phyloP scores from a whole-genome alignment of 495 filamentous ascomycete species.

The Chaetomium tenue region DNA sequence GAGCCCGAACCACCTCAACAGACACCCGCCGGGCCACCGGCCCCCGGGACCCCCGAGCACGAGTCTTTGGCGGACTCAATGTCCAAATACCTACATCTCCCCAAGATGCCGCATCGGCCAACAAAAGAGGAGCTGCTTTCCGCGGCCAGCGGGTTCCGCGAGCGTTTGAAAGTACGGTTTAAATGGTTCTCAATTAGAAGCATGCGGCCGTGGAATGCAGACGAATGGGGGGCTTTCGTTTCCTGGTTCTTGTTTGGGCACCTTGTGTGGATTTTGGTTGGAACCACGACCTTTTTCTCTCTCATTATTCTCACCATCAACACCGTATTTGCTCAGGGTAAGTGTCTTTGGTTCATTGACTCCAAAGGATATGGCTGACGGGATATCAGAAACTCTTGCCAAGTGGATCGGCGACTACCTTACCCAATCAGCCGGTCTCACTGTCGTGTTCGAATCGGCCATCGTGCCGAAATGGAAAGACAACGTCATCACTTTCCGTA shows the following conservation, averaged over 20 bases:
- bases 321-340: conserved; percentile 92
- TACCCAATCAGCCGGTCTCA: conserved; percentile 90
- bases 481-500: conserved; percentile 92
- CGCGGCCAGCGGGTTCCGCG: conserved; percentile 90
- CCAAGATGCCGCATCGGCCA: conserved; percentile 74
- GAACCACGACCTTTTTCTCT: conserved; percentile 96
- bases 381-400: conserved; percentile 74
- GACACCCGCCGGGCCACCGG: conserved; percentile 19
- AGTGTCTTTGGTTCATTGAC: conserved; percentile 19
- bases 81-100: conserved; percentile 60
- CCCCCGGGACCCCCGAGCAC: conserved; percentile 27
- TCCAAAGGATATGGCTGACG: neutral
- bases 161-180: conserved; percentile 85
- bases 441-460: conserved; percentile 94
- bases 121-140: conserved; percentile 91
- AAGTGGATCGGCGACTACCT: conserved; percentile 93
- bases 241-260: conserved; percentile 95
- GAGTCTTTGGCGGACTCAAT: conserved; percentile 42
- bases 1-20: conserved; percentile 20
- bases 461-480: conserved; percentile 94
- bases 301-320: conserved; percentile 85
- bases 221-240: conserved; percentile 92
- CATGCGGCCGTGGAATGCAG: conserved; percentile 89
- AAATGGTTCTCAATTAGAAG: conserved; percentile 98
- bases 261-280: conserved; percentile 88